Conservation (phyloP, 2,329 filamentous ascomycete genomes). For the Pseudocercospora fuligena region DNA sequence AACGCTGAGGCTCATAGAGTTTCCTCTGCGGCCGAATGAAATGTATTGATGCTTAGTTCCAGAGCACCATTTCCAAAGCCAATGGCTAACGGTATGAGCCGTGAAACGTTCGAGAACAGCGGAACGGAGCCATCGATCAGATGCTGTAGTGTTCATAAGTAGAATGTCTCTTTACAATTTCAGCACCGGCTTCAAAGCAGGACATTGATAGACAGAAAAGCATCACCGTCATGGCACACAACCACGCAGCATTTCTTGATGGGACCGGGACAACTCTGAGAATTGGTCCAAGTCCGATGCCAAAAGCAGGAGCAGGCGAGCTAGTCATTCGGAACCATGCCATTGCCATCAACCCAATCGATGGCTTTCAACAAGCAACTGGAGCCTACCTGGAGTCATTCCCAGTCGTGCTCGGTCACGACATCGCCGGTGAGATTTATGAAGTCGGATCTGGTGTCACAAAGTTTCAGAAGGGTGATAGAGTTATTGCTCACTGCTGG, state of each 20-base stretch:
- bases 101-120: too few relatives aligned
- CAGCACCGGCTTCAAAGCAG: too few relatives aligned
- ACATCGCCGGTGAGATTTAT: slow-evolving; percentile 43
- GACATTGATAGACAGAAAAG: too few relatives aligned
- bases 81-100: too few relatives aligned
- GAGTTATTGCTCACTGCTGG: slow-evolving; percentile 40
- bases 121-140: too few relatives aligned
- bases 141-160: too few relatives aligned
- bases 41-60: background rate
- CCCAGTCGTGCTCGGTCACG: slow-evolving; percentile 42
- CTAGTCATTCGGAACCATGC: slow-evolving; percentile 42
- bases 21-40: background rate
- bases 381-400: slow-evolving; percentile 39
- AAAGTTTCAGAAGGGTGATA: slow-evolving; percentile 39
- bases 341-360: slow-evolving; percentile 45
- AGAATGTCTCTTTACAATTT: too few relatives aligned
- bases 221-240: background rate
- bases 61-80: too few relatives aligned
- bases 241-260: slow-evolving; percentile 28
- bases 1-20: background rate
- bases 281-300: slow-evolving; percentile 33
- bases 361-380: slow-evolving; percentile 39
- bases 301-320: slow-evolving; percentile 36
- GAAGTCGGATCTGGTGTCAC: slow-evolving; percentile 40
- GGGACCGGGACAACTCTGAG: slow-evolving; percentile 18